phyloP scores from a whole-genome alignment of 2,329 filamentous ascomycete genomes.

The Aspergillus udagawae region DNA sequence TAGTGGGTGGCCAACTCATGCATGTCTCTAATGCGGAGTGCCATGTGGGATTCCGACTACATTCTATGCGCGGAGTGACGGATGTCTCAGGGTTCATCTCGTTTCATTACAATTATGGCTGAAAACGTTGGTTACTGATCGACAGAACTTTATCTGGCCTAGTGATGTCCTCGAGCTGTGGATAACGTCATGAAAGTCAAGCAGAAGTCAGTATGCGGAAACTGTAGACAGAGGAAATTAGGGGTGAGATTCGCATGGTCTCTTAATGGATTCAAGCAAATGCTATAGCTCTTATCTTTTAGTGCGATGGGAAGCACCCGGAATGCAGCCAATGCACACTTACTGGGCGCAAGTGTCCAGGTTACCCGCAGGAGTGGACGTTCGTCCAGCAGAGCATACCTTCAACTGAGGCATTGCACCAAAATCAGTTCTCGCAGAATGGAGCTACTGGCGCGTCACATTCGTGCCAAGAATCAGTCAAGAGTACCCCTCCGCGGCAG shows the following conservation, averaged over 20 bases:
- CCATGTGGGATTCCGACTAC: too few species aligned
- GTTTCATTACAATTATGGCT: too few species aligned
- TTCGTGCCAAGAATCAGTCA: neutral
- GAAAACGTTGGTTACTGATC: too few species aligned
- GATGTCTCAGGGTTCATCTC: too few species aligned
- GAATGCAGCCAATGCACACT: conserved; percentile 22
- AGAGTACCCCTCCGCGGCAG: neutral
- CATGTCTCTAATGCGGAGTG: too few species aligned
- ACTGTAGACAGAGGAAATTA: conserved; percentile 17
- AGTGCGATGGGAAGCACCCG: conserved; percentile 26
- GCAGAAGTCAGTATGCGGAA: conserved; percentile 13
- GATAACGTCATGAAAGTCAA: conserved; percentile 14
- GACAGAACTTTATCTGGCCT: too few species aligned
- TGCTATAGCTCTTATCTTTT: neutral
- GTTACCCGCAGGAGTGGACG: conserved; percentile 18
- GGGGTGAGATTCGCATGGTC: conserved; percentile 10
- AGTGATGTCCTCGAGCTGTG: neutral
- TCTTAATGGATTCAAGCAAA: neutral
- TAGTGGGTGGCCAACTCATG: too few species aligned
- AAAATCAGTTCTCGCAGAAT: too few species aligned
- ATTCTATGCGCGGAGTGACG: too few species aligned
- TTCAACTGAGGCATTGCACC: neutral
- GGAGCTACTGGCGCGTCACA: neutral
- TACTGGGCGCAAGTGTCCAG: conserved; percentile 19
- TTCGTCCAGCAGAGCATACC: conserved; percentile 16